Conservation (phyloP, 2,329 filamentous ascomycete species). For the Trichoderma sp. region DNA sequence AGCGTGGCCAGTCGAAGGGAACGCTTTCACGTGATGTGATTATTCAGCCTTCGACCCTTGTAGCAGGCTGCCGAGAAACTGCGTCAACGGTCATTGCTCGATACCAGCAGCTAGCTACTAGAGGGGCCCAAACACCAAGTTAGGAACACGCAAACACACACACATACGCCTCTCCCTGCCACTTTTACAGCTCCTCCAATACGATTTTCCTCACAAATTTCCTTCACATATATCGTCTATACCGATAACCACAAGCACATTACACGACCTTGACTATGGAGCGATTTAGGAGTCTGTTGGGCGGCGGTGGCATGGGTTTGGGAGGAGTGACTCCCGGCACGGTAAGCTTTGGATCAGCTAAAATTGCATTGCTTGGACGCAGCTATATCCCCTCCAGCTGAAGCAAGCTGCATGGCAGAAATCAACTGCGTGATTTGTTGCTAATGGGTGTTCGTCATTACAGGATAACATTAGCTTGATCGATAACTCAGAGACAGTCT, state of each 20-base stretch:
- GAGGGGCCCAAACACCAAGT: constrained; percentile 10
- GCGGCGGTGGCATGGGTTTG: constrained; percentile 70
- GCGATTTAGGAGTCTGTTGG: constrained; percentile 85
- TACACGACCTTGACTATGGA: constrained; percentile 64
- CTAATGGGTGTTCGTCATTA: constrained; percentile 25
- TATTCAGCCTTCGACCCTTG: constrained; percentile 17
- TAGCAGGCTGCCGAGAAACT: constrained; percentile 27
- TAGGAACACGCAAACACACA: neutral
- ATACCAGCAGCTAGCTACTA: constrained; percentile 22
- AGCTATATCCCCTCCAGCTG: neutral
- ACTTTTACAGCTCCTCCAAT: neutral
- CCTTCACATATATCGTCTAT: neutral
- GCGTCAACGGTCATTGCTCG: constrained; percentile 25
- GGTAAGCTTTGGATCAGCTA: constrained; percentile 37
- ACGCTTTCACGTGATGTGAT: constrained; percentile 11
- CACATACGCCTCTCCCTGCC: neutral
- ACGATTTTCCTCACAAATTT: neutral
- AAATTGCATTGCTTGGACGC: neutral
- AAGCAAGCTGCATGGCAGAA: neutral
- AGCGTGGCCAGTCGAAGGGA: neutral
- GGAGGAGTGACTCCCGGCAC: constrained; percentile 49
- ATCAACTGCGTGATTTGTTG: neutral
- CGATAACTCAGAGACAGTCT: constrained; percentile 98
- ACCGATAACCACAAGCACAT: neutral
- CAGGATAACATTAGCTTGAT: constrained; percentile 90